phyloP scores from a whole-genome alignment of 306 rosid genomes.

The Castanea crenata region DNA sequence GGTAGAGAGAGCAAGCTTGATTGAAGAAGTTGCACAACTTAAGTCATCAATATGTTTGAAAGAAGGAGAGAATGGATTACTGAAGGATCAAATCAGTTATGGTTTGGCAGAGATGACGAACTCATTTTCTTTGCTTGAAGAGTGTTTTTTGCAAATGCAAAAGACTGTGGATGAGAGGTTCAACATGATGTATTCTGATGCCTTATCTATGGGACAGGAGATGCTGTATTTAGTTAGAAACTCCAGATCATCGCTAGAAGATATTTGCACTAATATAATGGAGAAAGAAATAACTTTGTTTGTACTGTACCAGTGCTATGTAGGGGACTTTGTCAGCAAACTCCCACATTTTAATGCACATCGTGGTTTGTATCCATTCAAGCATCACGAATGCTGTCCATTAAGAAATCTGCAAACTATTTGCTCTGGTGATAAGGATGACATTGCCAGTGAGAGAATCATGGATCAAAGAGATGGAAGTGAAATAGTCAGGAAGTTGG shows the following conservation, averaged over 20 bases:
- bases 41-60: constrained; percentile 42
- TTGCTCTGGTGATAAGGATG: constrained; percentile 28
- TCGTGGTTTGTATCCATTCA: constrained; percentile 19
- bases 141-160: constrained; percentile 57
- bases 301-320: constrained; percentile 53
- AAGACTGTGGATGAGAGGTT: constrained; percentile 60
- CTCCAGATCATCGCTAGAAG: constrained; percentile 60
- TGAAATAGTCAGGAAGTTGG: constrained; percentile 28
- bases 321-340: constrained; percentile 31
- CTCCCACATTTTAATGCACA: constrained; percentile 27
- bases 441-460: constrained; percentile 15
- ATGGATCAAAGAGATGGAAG: constrained; percentile 22
- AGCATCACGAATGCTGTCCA: constrained; percentile 26
- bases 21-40: constrained; percentile 59
- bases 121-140: constrained; percentile 57
- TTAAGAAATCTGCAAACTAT: constrained; percentile 23
- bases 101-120: constrained; percentile 56
- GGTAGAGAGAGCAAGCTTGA: constrained; percentile 57
- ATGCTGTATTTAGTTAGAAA: constrained; percentile 38
- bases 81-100: constrained; percentile 49
- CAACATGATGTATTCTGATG: constrained; percentile 43
- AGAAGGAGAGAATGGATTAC: constrained; percentile 56
- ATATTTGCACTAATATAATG: constrained; percentile 43
- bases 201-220: constrained; percentile 43
- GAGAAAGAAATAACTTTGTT: constrained; percentile 48